These are phyloP conservation scores for Sugiyamaella xylanicola DNA, from an alignment of 1,139 yeast genomes.

Conservation along the genomic window DNA sequence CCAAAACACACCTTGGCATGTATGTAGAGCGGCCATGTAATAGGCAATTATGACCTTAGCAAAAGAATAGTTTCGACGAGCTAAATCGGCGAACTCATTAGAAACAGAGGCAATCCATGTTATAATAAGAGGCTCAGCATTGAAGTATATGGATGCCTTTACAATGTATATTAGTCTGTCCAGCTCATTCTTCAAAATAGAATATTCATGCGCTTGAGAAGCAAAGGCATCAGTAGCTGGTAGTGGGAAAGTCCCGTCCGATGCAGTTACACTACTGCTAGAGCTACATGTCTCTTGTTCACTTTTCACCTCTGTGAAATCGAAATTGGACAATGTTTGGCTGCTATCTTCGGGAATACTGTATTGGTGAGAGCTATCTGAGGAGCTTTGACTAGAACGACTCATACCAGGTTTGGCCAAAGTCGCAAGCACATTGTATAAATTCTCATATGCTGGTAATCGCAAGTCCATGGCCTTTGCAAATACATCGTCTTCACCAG, in stretches of 20 bases:
- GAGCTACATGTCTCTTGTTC: neutral
- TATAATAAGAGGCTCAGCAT: conserved; percentile 19
- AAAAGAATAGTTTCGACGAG: conserved; percentile 28
- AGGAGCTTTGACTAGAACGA: neutral
- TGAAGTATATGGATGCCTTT: conserved; percentile 13
- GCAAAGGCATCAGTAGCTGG: neutral
- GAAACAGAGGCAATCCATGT: conserved; percentile 28
- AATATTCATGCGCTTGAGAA: neutral
- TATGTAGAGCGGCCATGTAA: conserved; percentile 27
- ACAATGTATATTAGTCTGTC: conserved; percentile 10
- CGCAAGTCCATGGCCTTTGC: neutral
- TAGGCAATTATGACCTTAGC: conserved; percentile 29
- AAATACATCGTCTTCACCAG: conserved; percentile 10
- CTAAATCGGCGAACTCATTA: conserved; percentile 28
- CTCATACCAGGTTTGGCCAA: neutral
- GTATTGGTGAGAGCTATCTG: neutral
- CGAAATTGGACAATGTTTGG: neutral
- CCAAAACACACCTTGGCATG: conserved; percentile 29
- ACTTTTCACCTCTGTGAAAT: neutral
- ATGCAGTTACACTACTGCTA: neutral
- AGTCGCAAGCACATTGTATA: neutral
- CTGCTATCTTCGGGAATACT: neutral
- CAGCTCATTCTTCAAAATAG: conserved; percentile 17
- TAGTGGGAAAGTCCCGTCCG: neutral
- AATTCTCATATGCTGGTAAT: conserved; percentile 20